phyloP scores from a whole-genome alignment of 495 filamentous ascomycete species.

The Endocarpon pusillum region DNA sequence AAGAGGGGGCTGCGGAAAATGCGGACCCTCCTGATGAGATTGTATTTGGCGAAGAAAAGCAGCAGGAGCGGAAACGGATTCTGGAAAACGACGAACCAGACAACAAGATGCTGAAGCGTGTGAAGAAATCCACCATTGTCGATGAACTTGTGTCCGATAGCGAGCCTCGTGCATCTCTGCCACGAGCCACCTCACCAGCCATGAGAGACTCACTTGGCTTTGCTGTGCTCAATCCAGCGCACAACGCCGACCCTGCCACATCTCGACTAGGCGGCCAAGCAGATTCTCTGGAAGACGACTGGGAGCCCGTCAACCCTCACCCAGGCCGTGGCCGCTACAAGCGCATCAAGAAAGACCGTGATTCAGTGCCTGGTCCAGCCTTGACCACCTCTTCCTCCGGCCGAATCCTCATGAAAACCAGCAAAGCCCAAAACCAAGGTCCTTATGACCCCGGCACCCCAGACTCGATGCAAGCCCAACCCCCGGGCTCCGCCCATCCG shows the following conservation, averaged over 20 bases:
- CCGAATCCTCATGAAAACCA: constrained; percentile 32
- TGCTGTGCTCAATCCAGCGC: background rate
- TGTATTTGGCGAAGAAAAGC: constrained; percentile 72
- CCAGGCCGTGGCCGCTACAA: constrained; percentile 2
- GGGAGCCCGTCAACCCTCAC: constrained; percentile 8
- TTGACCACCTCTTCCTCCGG: constrained; percentile 17
- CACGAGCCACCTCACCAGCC: too few relatives aligned
- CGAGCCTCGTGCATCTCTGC: too few relatives aligned
- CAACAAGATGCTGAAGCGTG: constrained; percentile 36
- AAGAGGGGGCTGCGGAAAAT: constrained; percentile 69
- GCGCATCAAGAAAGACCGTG: background rate
- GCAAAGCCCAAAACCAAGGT: constrained; percentile 29
- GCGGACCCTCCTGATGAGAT: constrained; percentile 76
- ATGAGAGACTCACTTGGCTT: constrained; percentile 4
- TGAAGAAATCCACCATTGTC: too few relatives aligned
- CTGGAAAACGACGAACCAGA: constrained; percentile 46
- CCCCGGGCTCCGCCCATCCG: constrained; percentile 29
- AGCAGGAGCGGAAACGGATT: constrained; percentile 65
- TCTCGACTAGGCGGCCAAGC: constrained; percentile 9
- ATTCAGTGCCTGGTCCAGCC: background rate
- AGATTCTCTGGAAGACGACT: constrained; percentile 3
- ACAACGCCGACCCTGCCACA: constrained; percentile 5
- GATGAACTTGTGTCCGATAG: too few relatives aligned
- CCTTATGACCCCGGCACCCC: too few relatives aligned
- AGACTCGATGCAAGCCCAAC: constrained; percentile 30